Conservation (phyloP, 1,284 basidiomycete species). For the Naganishia sp. region DNA sequence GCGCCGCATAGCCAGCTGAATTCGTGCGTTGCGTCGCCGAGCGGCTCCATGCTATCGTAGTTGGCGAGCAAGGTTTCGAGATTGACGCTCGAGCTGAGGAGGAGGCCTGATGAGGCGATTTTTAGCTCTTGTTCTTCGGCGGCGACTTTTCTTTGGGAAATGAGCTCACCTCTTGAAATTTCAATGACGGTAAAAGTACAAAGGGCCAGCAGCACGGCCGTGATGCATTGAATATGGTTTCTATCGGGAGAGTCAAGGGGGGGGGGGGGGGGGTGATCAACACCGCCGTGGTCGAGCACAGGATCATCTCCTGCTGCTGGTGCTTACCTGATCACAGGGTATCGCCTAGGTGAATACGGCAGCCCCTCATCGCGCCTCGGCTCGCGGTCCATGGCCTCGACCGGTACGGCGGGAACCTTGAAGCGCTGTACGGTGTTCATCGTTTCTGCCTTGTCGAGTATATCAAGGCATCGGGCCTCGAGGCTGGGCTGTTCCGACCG, state of each 20-base stretch:
- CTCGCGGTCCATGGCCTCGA: too few relatives aligned
- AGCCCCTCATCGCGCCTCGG: not conserved
- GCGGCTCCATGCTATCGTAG: not conserved
- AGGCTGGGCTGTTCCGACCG: too few relatives aligned
- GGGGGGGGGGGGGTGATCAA: not conserved
- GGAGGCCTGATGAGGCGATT: not conserved
- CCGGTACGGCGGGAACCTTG: too few relatives aligned
- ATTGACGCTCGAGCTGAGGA: not conserved
- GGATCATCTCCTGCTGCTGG: not conserved
- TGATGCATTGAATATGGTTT: constrained; percentile 17
- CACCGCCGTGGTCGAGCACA: not conserved
- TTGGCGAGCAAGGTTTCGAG: not conserved
- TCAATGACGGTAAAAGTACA: constrained; percentile 14
- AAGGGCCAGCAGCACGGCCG: constrained; percentile 2
- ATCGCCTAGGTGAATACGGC: constrained; percentile 5
- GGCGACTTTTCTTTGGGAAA: not conserved
- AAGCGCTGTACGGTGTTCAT: too few relatives aligned
- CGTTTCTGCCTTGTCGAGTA: too few relatives aligned
- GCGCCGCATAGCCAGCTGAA: not conserved
- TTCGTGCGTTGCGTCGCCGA: constrained; percentile 7
- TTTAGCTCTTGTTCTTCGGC: not conserved
- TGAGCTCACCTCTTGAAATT: not conserved
- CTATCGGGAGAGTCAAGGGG: not conserved
- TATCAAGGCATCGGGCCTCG: too few relatives aligned
- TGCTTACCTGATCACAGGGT: constrained; percentile 4